phyloP scores from a whole-genome alignment of 441 rosid genomes.

The Erodium texanum region DNA sequence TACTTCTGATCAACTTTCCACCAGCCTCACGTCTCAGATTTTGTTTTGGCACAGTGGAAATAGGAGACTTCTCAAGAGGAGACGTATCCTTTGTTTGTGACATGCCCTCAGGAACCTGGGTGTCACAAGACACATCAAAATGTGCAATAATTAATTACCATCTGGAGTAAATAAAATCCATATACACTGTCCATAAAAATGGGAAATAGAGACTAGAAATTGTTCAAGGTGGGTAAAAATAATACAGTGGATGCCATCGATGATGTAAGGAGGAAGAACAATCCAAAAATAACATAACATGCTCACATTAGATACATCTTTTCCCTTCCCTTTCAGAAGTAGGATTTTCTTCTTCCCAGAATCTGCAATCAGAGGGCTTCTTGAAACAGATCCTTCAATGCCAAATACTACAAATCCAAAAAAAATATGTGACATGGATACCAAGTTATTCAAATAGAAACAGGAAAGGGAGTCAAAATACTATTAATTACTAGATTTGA shows the following conservation, averaged over 20 bases:
- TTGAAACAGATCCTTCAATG: constrained; percentile 31
- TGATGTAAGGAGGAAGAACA: neutral
- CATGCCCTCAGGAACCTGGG: constrained; percentile 25
- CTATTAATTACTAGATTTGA: neutral
- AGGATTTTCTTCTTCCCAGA: constrained; percentile 49
- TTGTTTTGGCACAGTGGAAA: constrained; percentile 28
- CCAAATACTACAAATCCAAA: neutral
- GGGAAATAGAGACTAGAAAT: neutral
- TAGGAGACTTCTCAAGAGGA: constrained; percentile 21
- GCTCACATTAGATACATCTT: constrained; percentile 43
- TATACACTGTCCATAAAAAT: neutral
- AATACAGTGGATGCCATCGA: neutral
- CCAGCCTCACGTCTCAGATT: constrained; percentile 33
- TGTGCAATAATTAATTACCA: neutral
- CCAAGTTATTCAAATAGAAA: neutral
- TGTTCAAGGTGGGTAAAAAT: neutral
- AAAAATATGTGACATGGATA: neutral
- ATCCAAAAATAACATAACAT: constrained; percentile 11
- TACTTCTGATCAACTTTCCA: constrained; percentile 45
- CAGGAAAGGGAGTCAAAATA: neutral
- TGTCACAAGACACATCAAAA: neutral
- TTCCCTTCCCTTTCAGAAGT: constrained; percentile 47
- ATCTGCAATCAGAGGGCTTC: constrained; percentile 37
- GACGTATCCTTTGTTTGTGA: constrained; percentile 28
- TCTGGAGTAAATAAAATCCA: neutral